Evolutionary conservation across 768 basidiomycete species (phyloP).

Genomic region (Rubroboletus pulcherrimus): DNA sequence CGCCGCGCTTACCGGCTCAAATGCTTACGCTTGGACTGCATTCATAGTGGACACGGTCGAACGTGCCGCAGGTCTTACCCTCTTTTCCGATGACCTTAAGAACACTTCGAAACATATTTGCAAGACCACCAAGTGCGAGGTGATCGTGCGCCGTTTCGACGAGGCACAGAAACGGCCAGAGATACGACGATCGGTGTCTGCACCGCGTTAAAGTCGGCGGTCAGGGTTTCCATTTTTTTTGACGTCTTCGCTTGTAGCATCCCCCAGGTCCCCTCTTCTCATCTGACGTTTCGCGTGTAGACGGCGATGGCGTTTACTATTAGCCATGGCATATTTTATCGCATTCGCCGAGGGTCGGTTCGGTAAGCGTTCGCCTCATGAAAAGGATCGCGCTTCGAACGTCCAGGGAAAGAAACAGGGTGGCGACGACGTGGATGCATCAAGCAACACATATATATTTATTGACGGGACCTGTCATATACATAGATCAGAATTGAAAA

Average conservation of each 20-base stretch:
- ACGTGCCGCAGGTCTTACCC: constrained; percentile 76
- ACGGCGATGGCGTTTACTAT: too few species aligned
- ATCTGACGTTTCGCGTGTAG: not conserved
- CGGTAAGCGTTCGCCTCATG: too few species aligned
- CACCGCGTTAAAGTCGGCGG: constrained; percentile 17
- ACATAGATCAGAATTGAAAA: constrained; percentile 12
- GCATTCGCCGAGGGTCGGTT: too few species aligned
- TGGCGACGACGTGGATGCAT: constrained; percentile 16
- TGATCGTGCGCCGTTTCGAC: constrained; percentile 86
- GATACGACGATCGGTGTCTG: constrained; percentile 49
- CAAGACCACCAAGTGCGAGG: constrained; percentile 81
- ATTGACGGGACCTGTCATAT: constrained; percentile 18
- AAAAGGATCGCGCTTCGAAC: too few species aligned
- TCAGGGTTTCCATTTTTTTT: not conserved
- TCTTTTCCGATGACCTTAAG: constrained; percentile 86
- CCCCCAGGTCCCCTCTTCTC: not conserved
- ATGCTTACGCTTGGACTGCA: too few species aligned
- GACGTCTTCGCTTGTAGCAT: constrained; percentile 5
- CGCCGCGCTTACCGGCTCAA: not conserved
- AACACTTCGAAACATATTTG: constrained; percentile 78
- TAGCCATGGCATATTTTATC: too few species aligned
- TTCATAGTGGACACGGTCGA: constrained; percentile 85
- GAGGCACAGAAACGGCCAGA: constrained; percentile 73
- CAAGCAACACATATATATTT: constrained; percentile 27
- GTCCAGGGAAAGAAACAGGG: not conserved